A percentile compares a stretch with the other conserved stretches of the same genome.
Conservation (phyloP, 129 eudicot genomes). For the Tagetes patula region DNA sequence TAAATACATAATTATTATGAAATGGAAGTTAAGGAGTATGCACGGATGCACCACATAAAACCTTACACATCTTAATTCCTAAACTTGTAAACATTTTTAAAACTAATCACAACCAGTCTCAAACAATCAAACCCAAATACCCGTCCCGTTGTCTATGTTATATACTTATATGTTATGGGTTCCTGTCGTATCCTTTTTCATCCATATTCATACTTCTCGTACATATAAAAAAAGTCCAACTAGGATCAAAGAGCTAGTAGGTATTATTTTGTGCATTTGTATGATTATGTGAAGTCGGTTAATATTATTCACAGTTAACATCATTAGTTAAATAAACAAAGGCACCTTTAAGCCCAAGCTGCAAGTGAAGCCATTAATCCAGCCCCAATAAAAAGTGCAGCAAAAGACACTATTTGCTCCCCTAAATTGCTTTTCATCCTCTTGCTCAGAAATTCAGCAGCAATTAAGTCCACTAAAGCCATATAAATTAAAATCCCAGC, state of each 20-base stretch:
- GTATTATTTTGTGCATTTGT: background rate
- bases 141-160: background rate
- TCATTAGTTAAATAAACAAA: background rate
- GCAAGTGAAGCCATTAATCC: constrained; percentile 82
- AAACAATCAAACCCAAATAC: background rate
- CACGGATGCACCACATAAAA: too few relatives aligned
- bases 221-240: background rate
- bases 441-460: constrained; percentile 94
- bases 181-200: too few relatives aligned
- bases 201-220: background rate
- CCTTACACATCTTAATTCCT: too few relatives aligned
- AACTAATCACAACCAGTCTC: too few relatives aligned
- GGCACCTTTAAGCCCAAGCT: constrained; percentile 53
- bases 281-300: background rate
- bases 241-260: background rate
- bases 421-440: constrained; percentile 70
- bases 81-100: too few relatives aligned
- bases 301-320: constrained; percentile 20
- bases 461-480: constrained; percentile 90
- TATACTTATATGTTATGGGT: too few relatives aligned
- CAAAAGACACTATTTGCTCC: constrained; percentile 67
- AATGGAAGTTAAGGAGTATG: too few relatives aligned
- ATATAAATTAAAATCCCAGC: constrained; percentile 82
- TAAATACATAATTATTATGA: too few relatives aligned
- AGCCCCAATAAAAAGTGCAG: constrained; percentile 76